Base-by-base conservation (phyloP, 1,139 yeast species). In the Kluyveromyces sp. region DNA sequence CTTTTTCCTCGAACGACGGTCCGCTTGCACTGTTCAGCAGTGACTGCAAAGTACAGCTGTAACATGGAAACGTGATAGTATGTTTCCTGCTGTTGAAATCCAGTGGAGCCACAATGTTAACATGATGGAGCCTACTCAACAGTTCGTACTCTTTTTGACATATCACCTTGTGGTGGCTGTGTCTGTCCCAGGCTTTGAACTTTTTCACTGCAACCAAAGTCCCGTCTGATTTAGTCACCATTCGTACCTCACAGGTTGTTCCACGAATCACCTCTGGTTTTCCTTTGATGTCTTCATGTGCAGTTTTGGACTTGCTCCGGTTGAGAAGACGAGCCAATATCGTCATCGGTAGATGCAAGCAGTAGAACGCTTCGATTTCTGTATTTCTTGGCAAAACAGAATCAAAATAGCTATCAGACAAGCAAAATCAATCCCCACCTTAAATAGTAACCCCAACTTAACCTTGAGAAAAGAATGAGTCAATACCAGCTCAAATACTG, bases 1-100 rank as follows among this genome's bases (percentile, higher is more conserved):
- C 30, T 20, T 45, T 13, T 22, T 46, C 47, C 13, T 41, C 46
- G n/a, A 39, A 11, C 2, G 42, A 18, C 16, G 47, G 47, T 19
- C 12, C 19, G 7, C 41, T 15, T 12, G 31, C 31, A 40, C 41
- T 32, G 31, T 17, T 38, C 41, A 46, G 26, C 9, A 46, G 29
- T 15, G 32, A 17, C 13, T 38, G 31, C 13, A 44, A 17, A 20
- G 36, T 36, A 12, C 30, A 37, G n/a, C 38, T 41, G 13, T 44
- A 12, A 20, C 20, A 41, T 17, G 45, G 43, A 37, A 46, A 31
- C 15, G 34, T 32, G 1, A 46, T 31, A 3, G 39, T 35, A 18
- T 39, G 30, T 17, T 35, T 41, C 13, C 33, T 18, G 11, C 28
- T 15, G 28, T 41, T 17, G 16, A 29, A 20, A 1, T 34, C 47